phyloP scores from a whole-genome alignment of 805 yeast species.

The Dipodascus geniculatus region DNA sequence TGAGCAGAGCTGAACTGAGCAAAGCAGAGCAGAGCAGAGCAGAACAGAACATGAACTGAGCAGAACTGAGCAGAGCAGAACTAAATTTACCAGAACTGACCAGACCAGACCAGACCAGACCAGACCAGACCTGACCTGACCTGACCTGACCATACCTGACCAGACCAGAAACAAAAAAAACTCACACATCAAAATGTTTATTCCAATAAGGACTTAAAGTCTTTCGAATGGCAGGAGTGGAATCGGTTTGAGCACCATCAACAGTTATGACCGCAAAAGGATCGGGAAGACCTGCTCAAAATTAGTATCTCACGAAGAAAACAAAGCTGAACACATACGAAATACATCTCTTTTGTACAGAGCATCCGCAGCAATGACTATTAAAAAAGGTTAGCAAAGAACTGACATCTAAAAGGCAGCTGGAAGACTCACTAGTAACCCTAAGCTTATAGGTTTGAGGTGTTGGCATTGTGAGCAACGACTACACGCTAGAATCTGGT shows the following conservation, averaged over 20 bases:
- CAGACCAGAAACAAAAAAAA: too few species aligned
- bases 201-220: constrained; percentile 98
- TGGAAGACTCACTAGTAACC: background rate
- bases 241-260: constrained; percentile 94
- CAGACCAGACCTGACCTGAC: too few species aligned
- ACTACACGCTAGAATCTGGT: background rate
- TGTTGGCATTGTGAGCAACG: background rate
- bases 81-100: too few species aligned
- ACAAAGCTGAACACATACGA: constrained; percentile 8
- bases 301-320: constrained; percentile 3
- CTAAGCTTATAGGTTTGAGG: background rate
- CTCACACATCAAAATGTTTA: constrained; percentile 67
- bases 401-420: background rate
- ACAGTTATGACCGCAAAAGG: constrained; percentile 96
- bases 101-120: too few species aligned
- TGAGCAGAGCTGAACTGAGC: constrained; percentile 1
- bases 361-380: constrained; percentile 87
- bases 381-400: background rate
- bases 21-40: background rate
- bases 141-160: too few species aligned
- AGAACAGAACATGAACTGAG: too few species aligned
- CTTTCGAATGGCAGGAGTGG: constrained; percentile 75
- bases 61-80: too few species aligned
- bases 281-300: constrained; percentile 80
- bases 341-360: constrained; percentile 91